phyloP scores from a whole-genome alignment of 2,329 filamentous ascomycete species.

The Fusarium multiceps region DNA sequence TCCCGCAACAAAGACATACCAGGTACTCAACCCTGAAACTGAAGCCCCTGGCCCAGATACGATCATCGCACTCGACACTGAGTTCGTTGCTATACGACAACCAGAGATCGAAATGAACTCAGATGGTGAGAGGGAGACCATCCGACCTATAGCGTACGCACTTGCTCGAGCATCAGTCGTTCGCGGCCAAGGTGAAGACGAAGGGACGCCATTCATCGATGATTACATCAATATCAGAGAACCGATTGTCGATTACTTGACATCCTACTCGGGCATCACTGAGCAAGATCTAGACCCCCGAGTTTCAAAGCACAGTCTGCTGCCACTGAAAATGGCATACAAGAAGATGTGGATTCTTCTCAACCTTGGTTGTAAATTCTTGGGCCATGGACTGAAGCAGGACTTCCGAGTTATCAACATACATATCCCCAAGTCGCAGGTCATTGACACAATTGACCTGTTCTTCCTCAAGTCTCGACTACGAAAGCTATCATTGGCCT shows the following conservation, averaged over 20 bases:
- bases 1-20: slow-evolving; percentile 64
- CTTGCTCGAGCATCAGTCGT: slow-evolving; percentile 94
- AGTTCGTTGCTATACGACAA: slow-evolving; percentile 92
- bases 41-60: slow-evolving; percentile 78
- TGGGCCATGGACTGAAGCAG: slow-evolving; percentile 92
- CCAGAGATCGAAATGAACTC: slow-evolving; percentile 97
- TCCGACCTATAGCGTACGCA: slow-evolving; percentile 89
- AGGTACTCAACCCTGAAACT: slow-evolving; percentile 63
- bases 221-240: slow-evolving; percentile 96
- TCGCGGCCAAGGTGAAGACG: slow-evolving; percentile 79
- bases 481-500: slow-evolving; percentile 90
- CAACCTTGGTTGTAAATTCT: slow-evolving; percentile 92
- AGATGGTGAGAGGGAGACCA: slow-evolving; percentile 88
- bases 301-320: slow-evolving; percentile 82
- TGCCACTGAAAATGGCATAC: slow-evolving; percentile 90
- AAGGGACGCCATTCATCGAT: slow-evolving; percentile 91
- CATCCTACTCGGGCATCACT: slow-evolving; percentile 91
- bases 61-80: slow-evolving; percentile 91
- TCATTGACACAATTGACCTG: slow-evolving; percentile 93
- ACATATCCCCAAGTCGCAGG: slow-evolving; percentile 87
- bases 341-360: slow-evolving; percentile 98
- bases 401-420: slow-evolving; percentile 99
- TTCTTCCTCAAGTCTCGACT: slow-evolving; percentile 85
- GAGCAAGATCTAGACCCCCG: slow-evolving; percentile 84
- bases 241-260: slow-evolving; percentile 93